These are phyloP conservation scores for Phragmites australis DNA, from an alignment of 176 grass and related monocot genomes.

Conservation along the genomic window DNA sequence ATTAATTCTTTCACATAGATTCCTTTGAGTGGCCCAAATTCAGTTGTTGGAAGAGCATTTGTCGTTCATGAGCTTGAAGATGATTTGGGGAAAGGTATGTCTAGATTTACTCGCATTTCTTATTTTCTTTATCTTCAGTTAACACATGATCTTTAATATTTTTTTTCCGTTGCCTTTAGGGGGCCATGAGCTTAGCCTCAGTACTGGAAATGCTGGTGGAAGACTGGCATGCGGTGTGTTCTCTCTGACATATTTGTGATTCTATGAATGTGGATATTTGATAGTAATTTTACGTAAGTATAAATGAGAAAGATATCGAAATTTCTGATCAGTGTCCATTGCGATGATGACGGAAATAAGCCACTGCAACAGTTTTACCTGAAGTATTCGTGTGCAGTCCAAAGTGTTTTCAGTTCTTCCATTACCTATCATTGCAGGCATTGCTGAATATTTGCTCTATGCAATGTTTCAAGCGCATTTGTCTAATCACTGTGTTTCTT, in stretches of 20 bases:
- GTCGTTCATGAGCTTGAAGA: constrained; percentile 99
- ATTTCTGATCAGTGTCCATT: not conserved
- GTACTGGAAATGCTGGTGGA: constrained; percentile 96
- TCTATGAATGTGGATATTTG: not conserved
- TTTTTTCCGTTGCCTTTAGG: constrained; percentile 46
- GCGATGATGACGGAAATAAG: not conserved
- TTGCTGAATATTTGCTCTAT: not conserved
- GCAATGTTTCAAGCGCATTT: not conserved
- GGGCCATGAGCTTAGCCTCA: constrained; percentile 93
- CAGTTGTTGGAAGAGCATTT: constrained; percentile 92
- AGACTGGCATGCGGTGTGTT: constrained; percentile 93
- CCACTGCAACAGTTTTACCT: not conserved
- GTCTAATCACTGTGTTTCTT: constrained; percentile 15
- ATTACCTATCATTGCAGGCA: not conserved
- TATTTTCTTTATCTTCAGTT: constrained; percentile 1
- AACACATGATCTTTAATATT: not conserved
- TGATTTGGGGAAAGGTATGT: constrained; percentile 95
- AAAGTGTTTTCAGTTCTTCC: not conserved
- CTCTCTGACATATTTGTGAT: not conserved
- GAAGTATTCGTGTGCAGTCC: not conserved
- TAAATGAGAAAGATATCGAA: not conserved
- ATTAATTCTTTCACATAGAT: constrained; percentile 57
- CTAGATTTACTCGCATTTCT: constrained; percentile 18
- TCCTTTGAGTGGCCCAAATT: constrained; percentile 74
- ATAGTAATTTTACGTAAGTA: not conserved